A percentile compares a stretch with the other conserved stretches of the same genome.
These are phyloP conservation scores for Postia placenta DNA, from an alignment of 768 basidiomycete species.

Conservation along the genomic window DNA sequence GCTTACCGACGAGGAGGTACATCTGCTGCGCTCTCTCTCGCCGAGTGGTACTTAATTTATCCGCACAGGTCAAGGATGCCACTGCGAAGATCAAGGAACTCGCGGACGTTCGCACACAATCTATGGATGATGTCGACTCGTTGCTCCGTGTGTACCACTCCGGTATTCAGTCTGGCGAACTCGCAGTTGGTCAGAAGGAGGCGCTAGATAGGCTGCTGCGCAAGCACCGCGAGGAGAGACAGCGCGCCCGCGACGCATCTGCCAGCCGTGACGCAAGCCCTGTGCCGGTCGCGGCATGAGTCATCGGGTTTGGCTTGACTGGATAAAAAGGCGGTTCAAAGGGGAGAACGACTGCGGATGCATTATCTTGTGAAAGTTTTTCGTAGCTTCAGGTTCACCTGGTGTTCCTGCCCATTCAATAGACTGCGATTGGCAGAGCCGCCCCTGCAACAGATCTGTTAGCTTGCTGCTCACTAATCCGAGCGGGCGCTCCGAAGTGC, in stretches of 20 bases:
- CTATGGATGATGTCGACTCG: conserved; percentile 98
- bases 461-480: too few relatives aligned
- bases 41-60: neutral
- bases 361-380: too few relatives aligned
- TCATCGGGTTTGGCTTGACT: too few relatives aligned
- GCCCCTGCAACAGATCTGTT: too few relatives aligned
- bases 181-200: conserved; percentile 90
- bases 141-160: conserved; percentile 94
- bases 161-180: conserved; percentile 86
- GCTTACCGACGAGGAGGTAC: conserved; percentile 84
- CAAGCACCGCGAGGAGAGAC: conserved; percentile 53
- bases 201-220: conserved; percentile 82
- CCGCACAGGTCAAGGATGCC: conserved; percentile 84
- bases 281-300: conserved; percentile 2
- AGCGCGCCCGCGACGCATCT: neutral
- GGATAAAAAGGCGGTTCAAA: too few relatives aligned
- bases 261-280: conserved; percentile 6
- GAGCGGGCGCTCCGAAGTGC: too few relatives aligned
- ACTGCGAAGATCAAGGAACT: conserved; percentile 99
- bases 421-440: too few relatives aligned
- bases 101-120: conserved; percentile 95
- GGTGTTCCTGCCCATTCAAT: too few relatives aligned
- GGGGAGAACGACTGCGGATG: too few relatives aligned
- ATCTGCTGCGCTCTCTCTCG: conserved; percentile 9
- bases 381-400: too few relatives aligned